Base-by-base conservation (phyloP, 139 green algal species). In the Parachlorella kessleri region DNA sequence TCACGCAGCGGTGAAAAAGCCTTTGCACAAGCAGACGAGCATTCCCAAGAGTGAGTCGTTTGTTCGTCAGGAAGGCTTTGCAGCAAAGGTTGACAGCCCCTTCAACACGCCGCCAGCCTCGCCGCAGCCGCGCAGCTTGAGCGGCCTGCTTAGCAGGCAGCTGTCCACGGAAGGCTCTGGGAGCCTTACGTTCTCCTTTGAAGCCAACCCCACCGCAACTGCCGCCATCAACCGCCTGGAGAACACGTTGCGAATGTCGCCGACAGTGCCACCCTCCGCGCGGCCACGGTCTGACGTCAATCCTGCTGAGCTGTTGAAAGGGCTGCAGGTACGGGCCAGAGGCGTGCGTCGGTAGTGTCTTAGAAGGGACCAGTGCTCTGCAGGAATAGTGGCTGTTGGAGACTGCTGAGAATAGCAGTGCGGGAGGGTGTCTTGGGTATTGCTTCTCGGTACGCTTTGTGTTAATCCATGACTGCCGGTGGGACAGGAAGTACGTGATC, bases 11-110 rank as follows among this genome's bases (percentile, higher is more conserved):
- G 48, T 59, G 48, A 14, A 59, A 59, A 59, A 59, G 21, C 48
- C 21, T 18, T 14, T 59, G 48, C 48, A 59, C 14, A 59, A 59
- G 21, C 48, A 59, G 48, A 59, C 14, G 21, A 59, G 48, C 48
- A 59, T 59, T 59, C 48, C 48, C 14, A 59, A 59, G 21, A 59
- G 48, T 18, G 74, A 40, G 23, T 65, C 73, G 24, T 85, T 79
- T 36, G 80, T 85, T 40, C 81, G 81, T 55, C 55, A 81, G 3
- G 80, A 85, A 54, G 80, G 80, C 10, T 85, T 85, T 53, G 42
- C 26, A 10, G n/a, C 28, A 10, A 69, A 59, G 14, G 14, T 18
- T 14, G 48, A 59, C 48, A 59, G 48, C 21, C 48, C 24, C 28
- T 23, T 33, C 21, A 53, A 14, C 30, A 54, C 73, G 30, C 73